phyloP scores from a whole-genome alignment of 345 rosid genomes.

The Hibiscus mutabilis region DNA sequence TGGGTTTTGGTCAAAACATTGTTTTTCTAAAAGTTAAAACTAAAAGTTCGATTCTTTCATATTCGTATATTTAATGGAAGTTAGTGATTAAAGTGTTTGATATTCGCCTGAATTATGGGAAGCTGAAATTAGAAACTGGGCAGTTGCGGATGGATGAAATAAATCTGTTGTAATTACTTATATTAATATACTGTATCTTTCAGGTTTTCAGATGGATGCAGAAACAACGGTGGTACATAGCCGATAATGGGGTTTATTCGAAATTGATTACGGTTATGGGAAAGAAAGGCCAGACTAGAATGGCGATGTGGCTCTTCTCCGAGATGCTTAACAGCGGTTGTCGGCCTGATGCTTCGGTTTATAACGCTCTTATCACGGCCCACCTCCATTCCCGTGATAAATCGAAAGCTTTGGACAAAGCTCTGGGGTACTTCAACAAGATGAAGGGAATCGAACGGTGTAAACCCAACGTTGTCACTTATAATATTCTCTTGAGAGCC shows the following conservation, averaged over 20 bases:
- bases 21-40: neutral
- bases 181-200: neutral
- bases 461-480: constrained; percentile 79
- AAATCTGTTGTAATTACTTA: neutral
- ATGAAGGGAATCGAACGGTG: constrained; percentile 78
- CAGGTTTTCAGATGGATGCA: constrained; percentile 99
- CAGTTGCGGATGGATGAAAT: neutral
- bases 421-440: constrained; percentile 60
- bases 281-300: constrained; percentile 33
- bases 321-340: constrained; percentile 97
- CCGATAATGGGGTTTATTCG: constrained; percentile 11
- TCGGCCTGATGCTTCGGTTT: constrained; percentile 64
- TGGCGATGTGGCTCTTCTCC: constrained; percentile 98
- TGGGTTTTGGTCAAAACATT: neutral
- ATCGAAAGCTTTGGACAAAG: constrained; percentile 66
- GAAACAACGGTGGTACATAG: constrained; percentile 81
- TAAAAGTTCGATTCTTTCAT: no score
- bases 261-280: neutral
- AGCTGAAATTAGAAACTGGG: no score
- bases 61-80: neutral
- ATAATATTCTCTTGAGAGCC: constrained; percentile 78
- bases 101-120: no score
- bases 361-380: neutral
- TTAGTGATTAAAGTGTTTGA: neutral
- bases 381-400: constrained; percentile 83